Conservation (phyloP, 2,329 filamentous ascomycete species). For the Colletotrichum eleusines region DNA sequence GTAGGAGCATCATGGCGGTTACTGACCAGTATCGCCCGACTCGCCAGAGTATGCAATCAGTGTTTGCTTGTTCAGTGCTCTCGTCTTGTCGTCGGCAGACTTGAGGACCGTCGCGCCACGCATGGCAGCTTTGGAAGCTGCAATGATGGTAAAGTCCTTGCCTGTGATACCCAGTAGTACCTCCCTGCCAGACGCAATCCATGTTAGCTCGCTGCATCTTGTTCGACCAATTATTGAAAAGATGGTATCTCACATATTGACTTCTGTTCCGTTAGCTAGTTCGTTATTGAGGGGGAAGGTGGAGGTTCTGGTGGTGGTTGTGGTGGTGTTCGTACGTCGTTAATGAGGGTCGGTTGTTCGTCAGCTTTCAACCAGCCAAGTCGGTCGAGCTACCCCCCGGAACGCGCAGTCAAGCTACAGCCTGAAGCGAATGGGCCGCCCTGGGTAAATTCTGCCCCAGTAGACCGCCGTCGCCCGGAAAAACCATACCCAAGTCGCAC, state of each 20-base stretch:
- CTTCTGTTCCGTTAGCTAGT: constrained; percentile 34
- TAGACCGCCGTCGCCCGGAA: constrained; percentile 48
- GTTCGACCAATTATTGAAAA: neutral
- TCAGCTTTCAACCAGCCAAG: constrained; percentile 35
- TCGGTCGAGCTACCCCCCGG: constrained; percentile 39
- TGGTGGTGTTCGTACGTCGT: constrained; percentile 29
- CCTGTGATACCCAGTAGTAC: constrained; percentile 97
- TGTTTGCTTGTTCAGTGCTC: constrained; percentile 90
- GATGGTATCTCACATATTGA: constrained; percentile 48
- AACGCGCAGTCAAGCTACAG: constrained; percentile 59
- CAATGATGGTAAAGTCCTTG: constrained; percentile 99
- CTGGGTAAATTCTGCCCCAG: constrained; percentile 47
- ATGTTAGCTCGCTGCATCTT: constrained; percentile 40
- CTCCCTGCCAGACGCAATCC: constrained; percentile 73
- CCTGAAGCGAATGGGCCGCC: constrained; percentile 47
- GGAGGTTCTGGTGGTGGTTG: constrained; percentile 26
- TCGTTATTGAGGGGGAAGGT: constrained; percentile 13
- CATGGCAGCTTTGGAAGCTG: constrained; percentile 98
- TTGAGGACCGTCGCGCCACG: constrained; percentile 97
- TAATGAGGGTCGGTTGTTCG: constrained; percentile 32
- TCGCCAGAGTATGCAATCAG: constrained; percentile 96
- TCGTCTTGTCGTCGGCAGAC: constrained; percentile 95
- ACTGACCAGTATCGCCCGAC: constrained; percentile 90
- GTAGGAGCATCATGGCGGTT: constrained; percentile 14
- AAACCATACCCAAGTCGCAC: constrained; percentile 16